Base-by-base conservation (phyloP, 345 rosid species). In the Gossypium mustelinum region DNA sequence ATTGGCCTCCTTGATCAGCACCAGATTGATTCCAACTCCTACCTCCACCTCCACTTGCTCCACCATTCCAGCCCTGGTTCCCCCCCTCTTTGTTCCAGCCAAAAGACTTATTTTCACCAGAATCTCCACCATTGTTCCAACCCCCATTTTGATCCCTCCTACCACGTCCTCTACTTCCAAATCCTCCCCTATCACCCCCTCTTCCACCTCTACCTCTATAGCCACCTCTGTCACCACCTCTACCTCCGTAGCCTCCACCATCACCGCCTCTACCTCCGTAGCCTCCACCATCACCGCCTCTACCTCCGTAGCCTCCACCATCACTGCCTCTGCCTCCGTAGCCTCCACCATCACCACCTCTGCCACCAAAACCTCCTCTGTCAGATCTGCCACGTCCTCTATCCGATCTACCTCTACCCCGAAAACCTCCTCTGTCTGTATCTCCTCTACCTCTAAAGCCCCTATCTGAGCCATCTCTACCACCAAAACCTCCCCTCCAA, bases 101-200 rank as follows among this genome's bases (percentile, higher is more conserved):
- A 0, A 77, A 63, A 51, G 80, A 76, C 55, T 74, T 39, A 48
- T 61, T 76, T 41, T 58, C 41, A 51, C 76, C 76, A 8, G 77
- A 82, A 71, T 74, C 75, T 59, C 78, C 48, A 4, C 13, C 72
- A 68, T 71, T 73, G 65, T 68, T 81, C 77, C 84, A 77, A 68
- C 73, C 45, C 41, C 72, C 34, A 61, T 64, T 60, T 7, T 75
- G 29, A 61, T 68, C 83, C 62, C 83, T 70, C 80, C 85, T 72
- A 75, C 87, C 87, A 20, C 82, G 70, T 27, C 84, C 85, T 80
- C 82, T 78, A 67, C 85, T 77, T n/a, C 85, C 73, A 64, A 57
- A 79, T 2, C 85, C 82, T 6, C 79, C 79, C 61, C 85, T 64
- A 29, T 80, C 77, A 3, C 75, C 68, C 1, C 78, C 76, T 76